Evolutionary conservation across 371 early-diverging fungal species (phyloP).

Genomic region (Apophysomyces elegans): DNA sequence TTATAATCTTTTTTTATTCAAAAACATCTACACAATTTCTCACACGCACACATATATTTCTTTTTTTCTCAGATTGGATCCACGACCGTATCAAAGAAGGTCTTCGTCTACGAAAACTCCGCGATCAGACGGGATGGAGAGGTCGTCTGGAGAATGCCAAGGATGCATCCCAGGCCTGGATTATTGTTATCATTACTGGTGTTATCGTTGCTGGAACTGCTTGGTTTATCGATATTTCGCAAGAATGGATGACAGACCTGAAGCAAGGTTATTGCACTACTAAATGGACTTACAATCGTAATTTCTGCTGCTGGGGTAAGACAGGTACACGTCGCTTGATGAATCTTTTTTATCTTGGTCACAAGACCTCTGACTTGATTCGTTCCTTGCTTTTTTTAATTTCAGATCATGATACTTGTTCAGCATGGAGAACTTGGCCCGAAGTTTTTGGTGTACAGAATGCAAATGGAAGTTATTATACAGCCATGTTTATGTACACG

Average conservation of each 20-base stretch:
- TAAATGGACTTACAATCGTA: slow-evolving; percentile 82
- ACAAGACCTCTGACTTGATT: neutral
- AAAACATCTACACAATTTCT: too few species aligned
- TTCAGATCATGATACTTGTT: slow-evolving; percentile 36
- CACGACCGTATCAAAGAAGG: slow-evolving; percentile 91
- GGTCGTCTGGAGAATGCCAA: slow-evolving; percentile 64
- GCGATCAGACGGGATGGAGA: slow-evolving; percentile 55
- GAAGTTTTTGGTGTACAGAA: slow-evolving; percentile 34
- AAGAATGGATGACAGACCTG: slow-evolving; percentile 80
- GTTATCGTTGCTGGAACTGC: slow-evolving; percentile 75
- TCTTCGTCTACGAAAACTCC: slow-evolving; percentile 70
- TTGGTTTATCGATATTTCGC: slow-evolving; percentile 79
- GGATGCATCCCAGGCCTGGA: slow-evolving; percentile 90
- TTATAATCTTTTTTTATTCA: slow-evolving; percentile 4
- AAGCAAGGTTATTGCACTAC: slow-evolving; percentile 86
- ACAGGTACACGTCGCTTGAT: slow-evolving; percentile 42
- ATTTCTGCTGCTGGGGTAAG: slow-evolving; percentile 91
- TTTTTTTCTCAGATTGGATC: slow-evolving; percentile 78
- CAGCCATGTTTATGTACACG: slow-evolving; percentile 42
- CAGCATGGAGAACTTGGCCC: slow-evolving; percentile 52
- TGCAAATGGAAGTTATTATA: slow-evolving; percentile 29
- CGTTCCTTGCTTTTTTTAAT: neutral
- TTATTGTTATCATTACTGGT: slow-evolving; percentile 75
- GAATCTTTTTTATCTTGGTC: slow-evolving; percentile 1
- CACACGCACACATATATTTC: neutral